Conservation (phyloP, 495 filamentous ascomycete genomes). For the Aeminium ludgeri region DNA sequence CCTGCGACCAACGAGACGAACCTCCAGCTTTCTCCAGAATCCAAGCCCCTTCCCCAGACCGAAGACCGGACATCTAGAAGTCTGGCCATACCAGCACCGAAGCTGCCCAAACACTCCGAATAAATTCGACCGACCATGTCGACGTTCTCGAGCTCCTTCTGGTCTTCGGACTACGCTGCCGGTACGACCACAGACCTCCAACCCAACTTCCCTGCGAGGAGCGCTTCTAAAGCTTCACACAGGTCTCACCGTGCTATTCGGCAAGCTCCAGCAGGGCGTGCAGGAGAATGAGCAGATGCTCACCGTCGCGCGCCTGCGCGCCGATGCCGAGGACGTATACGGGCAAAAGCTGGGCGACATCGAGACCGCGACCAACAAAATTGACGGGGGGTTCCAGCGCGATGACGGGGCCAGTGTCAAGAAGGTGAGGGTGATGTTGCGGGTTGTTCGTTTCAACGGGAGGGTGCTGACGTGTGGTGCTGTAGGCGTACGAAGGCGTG, state of each 20-base stretch:
- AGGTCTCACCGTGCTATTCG: slow-evolving; percentile 90
- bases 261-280: slow-evolving; percentile 89
- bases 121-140: slow-evolving; percentile 39
- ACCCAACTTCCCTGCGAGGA: not conserved
- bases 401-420: slow-evolving; percentile 93
- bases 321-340: slow-evolving; percentile 87
- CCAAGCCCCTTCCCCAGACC: too few species aligned
- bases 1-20: too few species aligned
- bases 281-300: slow-evolving; percentile 90
- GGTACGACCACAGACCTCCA: slow-evolving; percentile 32
- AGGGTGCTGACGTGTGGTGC: slow-evolving; percentile 1
- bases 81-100: too few species aligned
- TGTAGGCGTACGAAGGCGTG: slow-evolving; percentile 85
- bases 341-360: slow-evolving; percentile 68
- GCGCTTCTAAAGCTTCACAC: not conserved
- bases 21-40: too few species aligned
- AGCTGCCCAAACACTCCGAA: not conserved
- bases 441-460: slow-evolving; percentile 1
- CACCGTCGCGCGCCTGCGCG: slow-evolving; percentile 80
- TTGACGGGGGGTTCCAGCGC: slow-evolving; percentile 69
- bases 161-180: slow-evolving; percentile 84
- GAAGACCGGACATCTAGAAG: too few species aligned
- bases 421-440: slow-evolving; percentile 44
- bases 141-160: slow-evolving; percentile 78
- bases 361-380: slow-evolving; percentile 60